Percentiles rank a stretch among this genome's conserved stretches.
phyloP scores from a whole-genome alignment of 1,139 yeast genomes.

The Saccharomyces uvarum region DNA sequence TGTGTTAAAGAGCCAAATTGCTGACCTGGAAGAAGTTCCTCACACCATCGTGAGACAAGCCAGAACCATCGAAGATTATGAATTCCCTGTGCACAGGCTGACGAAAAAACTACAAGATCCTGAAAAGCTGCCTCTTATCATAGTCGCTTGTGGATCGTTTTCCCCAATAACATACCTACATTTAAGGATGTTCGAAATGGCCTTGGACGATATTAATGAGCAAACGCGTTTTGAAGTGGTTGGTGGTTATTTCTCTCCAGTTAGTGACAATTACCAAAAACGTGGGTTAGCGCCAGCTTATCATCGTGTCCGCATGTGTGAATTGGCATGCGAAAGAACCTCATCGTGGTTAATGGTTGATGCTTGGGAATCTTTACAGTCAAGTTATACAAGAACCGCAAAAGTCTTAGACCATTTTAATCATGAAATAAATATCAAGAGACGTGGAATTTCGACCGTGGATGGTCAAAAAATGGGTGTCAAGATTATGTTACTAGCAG shows the following conservation, averaged over 20 bases:
- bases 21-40: conserved; percentile 94
- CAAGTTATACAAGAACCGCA: conserved; percentile 86
- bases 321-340: conserved; percentile 93
- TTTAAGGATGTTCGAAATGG: conserved; percentile 97
- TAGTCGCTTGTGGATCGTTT: conserved; percentile 95
- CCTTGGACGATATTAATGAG: conserved; percentile 83
- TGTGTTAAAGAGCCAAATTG: conserved; percentile 63
- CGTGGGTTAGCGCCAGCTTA: conserved; percentile 83
- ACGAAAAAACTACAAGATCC: conserved; percentile 65
- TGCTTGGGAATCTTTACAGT: conserved; percentile 96
- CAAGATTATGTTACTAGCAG: conserved; percentile 91
- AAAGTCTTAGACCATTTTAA: conserved; percentile 92
- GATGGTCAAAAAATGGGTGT: conserved; percentile 79
- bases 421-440: conserved; percentile 81
- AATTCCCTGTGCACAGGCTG: conserved; percentile 79
- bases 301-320: conserved; percentile 95
- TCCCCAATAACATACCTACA: conserved; percentile 93
- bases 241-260: conserved; percentile 97
- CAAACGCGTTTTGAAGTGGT: conserved; percentile 89
- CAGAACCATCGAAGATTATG: conserved; percentile 52
- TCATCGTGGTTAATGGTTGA: conserved; percentile 97
- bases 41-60: conserved; percentile 88
- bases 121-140: conserved; percentile 76
- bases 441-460: conserved; percentile 74
- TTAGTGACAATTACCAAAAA: conserved; percentile 84